These are phyloP conservation scores for Fusarium longipes DNA, from an alignment of 2,329 filamentous ascomycete species.

Conservation along the genomic window DNA sequence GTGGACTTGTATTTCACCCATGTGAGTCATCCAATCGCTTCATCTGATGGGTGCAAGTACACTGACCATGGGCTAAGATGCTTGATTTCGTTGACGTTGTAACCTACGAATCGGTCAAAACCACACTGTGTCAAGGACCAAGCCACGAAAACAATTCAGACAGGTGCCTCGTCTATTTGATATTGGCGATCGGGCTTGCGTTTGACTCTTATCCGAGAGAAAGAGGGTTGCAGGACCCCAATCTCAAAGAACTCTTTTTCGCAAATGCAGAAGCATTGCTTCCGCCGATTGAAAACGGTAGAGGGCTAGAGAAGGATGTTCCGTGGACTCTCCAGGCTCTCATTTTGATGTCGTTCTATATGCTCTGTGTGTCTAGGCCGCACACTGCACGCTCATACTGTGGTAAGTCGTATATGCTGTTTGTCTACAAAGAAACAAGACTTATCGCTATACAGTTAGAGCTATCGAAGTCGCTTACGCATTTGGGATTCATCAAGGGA, in stretches of 20 bases:
- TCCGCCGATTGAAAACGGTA: constrained; percentile 47
- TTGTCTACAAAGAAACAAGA: not conserved
- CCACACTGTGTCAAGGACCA: constrained; percentile 60
- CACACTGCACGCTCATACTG: constrained; percentile 72
- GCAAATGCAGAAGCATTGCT: constrained; percentile 66
- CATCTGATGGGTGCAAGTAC: too few relatives aligned
- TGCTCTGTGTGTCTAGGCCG: constrained; percentile 69
- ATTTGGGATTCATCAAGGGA: constrained; percentile 68
- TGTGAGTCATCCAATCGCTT: constrained; percentile 50
- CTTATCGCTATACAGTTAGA: constrained; percentile 59
- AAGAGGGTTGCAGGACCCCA: constrained; percentile 59
- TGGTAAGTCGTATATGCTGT: constrained; percentile 54
- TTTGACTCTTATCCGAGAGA: constrained; percentile 66
- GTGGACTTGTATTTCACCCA: constrained; percentile 68
- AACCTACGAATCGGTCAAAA: constrained; percentile 62
- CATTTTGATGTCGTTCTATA: constrained; percentile 72
- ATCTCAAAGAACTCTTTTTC: constrained; percentile 72
- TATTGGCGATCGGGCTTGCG: constrained; percentile 71
- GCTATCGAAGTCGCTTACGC: constrained; percentile 72
- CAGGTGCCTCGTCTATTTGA: constrained; percentile 70
- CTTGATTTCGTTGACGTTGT: constrained; percentile 71
- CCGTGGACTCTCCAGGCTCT: constrained; percentile 74
- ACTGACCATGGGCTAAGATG: constrained; percentile 55
- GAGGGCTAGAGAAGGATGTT: constrained; percentile 66
- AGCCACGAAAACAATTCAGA: constrained; percentile 59